Base-by-base conservation (phyloP, 2,329 filamentous ascomycete genomes). In the Torrubiellomyces zombiae region DNA sequence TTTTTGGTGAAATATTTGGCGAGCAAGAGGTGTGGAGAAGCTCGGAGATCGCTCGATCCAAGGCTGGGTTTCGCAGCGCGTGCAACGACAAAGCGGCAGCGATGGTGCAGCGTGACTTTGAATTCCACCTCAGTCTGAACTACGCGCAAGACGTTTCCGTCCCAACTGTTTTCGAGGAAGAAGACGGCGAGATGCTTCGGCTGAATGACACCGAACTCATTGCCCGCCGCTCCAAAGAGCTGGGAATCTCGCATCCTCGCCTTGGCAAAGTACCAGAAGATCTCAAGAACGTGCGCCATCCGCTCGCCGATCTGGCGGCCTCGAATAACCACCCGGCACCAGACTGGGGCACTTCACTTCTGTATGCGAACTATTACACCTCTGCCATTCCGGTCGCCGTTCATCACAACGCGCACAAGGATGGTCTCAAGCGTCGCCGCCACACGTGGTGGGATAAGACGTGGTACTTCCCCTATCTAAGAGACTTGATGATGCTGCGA, bases 21-120 rank as follows among this genome's bases (percentile, higher is more conserved):
- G 35, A 39, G 27, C 39, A 42, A 21, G 38, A 39, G 20, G 27
- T 38, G 5, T 40, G 37, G 38, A 42, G 39, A n/a, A n/a, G n/a
- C n/a, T n/a, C n/a, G n/a, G n/a, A n/a, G n/a, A n/a, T n/a, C n/a
- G n/a, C n/a, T n/a, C n/a, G n/a, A n/a, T n/a, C n/a, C n/a, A n/a
- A n/a, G n/a, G n/a, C n/a, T n/a, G n/a, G n/a, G n/a, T n/a, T n/a
- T n/a, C n/a, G n/a, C n/a, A n/a, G n/a, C n/a, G n/a, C n/a, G n/a
- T n/a, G 60, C 42, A 53, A 55, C 32, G 31, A 31, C 31, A 24
- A 19, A 24, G 32, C 11, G 14, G 23, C 24, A 9, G 17, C 6
- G 14, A 21, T 9, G 18, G n/a, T 7, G 15, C 21, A 32, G n/a
- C 17, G 29, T 9, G 32, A 40, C 11, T 35, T 32, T 14, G 42